A percentile compares a stretch with the other conserved stretches of the same genome.
phyloP scores from a whole-genome alignment of 305 asterid species.

The Fraxinus xanthoxyloides region DNA sequence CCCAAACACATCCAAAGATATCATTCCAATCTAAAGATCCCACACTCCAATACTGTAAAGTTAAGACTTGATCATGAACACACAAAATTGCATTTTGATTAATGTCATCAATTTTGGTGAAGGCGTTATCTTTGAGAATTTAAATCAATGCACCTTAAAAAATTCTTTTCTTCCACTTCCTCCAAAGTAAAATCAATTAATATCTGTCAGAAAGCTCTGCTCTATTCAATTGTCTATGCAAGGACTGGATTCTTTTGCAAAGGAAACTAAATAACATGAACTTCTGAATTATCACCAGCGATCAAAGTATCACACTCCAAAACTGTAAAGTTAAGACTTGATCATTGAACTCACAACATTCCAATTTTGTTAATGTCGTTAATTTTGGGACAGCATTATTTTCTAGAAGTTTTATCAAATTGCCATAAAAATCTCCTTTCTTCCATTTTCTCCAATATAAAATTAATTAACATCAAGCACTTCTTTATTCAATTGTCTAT shows the following conservation, averaged over 20 bases:
- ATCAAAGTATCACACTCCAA: not conserved
- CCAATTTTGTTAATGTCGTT: not conserved
- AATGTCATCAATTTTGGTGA: not conserved
- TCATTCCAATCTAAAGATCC: not conserved
- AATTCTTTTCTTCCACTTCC: not conserved
- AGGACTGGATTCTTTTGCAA: conserved; percentile 3
- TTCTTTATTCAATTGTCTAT: not conserved
- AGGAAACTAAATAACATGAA: not conserved
- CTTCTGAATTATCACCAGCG: not conserved
- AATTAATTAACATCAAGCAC: not conserved
- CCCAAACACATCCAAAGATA: not conserved
- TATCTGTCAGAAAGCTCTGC: not conserved
- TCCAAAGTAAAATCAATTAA: not conserved
- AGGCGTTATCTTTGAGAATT: not conserved
- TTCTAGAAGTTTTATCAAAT: not conserved
- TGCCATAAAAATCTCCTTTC: not conserved
- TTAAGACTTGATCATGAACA: not conserved
- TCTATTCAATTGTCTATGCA: not conserved
- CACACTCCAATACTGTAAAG: not conserved
- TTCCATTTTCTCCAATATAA: not conserved
- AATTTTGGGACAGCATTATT: not conserved
- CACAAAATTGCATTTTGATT: not conserved
- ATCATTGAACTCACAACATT: not conserved
- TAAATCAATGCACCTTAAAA: not conserved
- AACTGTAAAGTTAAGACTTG: conserved; percentile 3